Evolutionary conservation across 1,284 basidiomycete genomes (phyloP).

Genomic region (Ustilago hordei): DNA sequence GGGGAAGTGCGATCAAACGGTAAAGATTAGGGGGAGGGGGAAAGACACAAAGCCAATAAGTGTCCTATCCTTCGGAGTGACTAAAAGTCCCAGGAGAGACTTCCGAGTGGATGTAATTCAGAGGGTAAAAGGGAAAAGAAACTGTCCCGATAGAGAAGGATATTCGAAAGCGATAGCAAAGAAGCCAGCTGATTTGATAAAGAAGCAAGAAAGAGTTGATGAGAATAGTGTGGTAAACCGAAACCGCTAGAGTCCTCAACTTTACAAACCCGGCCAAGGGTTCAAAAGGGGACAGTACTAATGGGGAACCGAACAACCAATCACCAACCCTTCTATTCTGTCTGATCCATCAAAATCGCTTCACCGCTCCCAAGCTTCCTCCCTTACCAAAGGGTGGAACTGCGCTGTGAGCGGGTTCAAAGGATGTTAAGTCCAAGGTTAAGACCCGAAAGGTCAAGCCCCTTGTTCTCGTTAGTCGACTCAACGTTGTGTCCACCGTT

Average conservation of each 20-base stretch:
- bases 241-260: background rate
- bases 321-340: background rate
- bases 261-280: background rate
- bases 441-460: constrained; percentile 34
- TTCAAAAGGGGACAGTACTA: background rate
- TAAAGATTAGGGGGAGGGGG: background rate
- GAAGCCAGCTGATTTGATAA: background rate
- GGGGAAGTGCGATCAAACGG: background rate
- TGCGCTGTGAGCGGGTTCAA: background rate
- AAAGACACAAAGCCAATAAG: background rate
- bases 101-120: background rate
- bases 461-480: constrained; percentile 42
- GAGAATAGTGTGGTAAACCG: background rate
- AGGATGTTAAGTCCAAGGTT: constrained; percentile 49
- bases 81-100: background rate
- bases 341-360: background rate
- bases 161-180: background rate
- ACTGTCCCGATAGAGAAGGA: background rate
- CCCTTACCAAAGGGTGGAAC: background rate
- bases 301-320: constrained; percentile 2
- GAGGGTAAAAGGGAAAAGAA: background rate
- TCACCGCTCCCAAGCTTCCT: background rate
- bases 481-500: constrained; percentile 50
- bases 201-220: background rate
- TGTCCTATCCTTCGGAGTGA: background rate